Percentiles rank a stretch among this genome's conserved stretches.
These are phyloP conservation scores for Lagerstroemia speciosa DNA, from an alignment of 345 rosid genomes.

Conservation along the genomic window DNA sequence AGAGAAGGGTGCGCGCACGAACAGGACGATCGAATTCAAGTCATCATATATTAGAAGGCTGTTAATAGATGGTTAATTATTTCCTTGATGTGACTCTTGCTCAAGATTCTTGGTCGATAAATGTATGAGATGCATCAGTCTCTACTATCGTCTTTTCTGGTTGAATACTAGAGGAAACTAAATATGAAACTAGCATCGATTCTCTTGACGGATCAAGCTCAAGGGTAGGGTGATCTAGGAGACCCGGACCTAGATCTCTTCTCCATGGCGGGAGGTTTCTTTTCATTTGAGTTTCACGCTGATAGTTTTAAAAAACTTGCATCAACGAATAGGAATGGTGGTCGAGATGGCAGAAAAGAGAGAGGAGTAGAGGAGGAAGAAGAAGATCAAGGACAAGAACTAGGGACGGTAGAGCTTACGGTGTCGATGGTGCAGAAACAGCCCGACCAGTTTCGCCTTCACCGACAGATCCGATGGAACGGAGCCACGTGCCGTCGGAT, in stretches of 20 bases:
- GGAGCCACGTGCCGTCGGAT: neutral
- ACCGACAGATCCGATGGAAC: neutral
- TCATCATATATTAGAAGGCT: neutral
- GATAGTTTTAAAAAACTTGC: neutral
- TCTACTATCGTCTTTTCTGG: neutral
- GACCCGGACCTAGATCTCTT: no score
- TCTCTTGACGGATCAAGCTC: no score
- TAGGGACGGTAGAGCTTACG: constrained; percentile 1
- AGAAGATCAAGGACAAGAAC: constrained; percentile 8
- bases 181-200: no score
- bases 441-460: neutral
- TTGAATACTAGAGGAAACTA: no score
- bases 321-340: neutral
- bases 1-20: no score
- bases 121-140: neutral
- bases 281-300: neutral
- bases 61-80: neutral
- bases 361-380: neutral
- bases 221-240: no score
- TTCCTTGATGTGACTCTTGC: neutral
- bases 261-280: no score
- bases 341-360: neutral
- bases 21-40: neutral
- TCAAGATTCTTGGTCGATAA: no score
- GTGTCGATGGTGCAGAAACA: neutral